Evolutionary conservation across 768 basidiomycete genomes (phyloP), one percentile per base, ranked within the genome.

Genomic region (Omphalotus guepiniiformis): DNA sequence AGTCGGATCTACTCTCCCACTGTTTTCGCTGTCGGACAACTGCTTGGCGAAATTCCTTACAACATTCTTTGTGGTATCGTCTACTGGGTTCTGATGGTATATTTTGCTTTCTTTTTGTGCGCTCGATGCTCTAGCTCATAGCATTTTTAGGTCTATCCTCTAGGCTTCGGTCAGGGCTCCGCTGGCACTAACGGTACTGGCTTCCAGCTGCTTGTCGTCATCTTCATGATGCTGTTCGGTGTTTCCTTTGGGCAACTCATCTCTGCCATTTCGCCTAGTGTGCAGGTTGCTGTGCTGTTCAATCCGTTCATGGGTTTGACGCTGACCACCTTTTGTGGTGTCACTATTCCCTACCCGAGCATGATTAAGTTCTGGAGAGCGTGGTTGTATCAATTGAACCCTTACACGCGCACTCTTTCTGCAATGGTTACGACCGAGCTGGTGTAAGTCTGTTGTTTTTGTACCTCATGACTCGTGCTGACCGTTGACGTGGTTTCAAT

Each of bases 1-100:
- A 88, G 86, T 66, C 79, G 86, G 50, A 93, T 93, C 58, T 93
- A 93, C 65, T 87, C 84, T 0, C 83, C 88, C 0, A 82, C 82
- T 49, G 88, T 91, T 18, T 94, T 94, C 60, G 86, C 90, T 25
- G 75, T 89, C 27, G 81, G 83, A 2, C 92, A 93, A 59, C 71
- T 93, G 21, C 60, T 88, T 12, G 83, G 89, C 35, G 91, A 95
- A 63, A 75, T 88, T 47, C 92, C 90, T 0, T 87, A 84, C 63
- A 83, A 77, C 39, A 60, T 86, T 26, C 57, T 88, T 12, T 91
- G 88, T 54, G 83, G 76, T 11, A 57, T 80, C 42, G 72, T 83
- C 0, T 93, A 92, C 66, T 94, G 84, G 86, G 74, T 74, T 19
- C 62, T 86, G 18, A 83, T 84, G 82, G 78, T 88, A n/a, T n/a